Evolutionary conservation across 331 rosid genomes (phyloP).

Genomic region (Telfairia occidentalis): DNA sequence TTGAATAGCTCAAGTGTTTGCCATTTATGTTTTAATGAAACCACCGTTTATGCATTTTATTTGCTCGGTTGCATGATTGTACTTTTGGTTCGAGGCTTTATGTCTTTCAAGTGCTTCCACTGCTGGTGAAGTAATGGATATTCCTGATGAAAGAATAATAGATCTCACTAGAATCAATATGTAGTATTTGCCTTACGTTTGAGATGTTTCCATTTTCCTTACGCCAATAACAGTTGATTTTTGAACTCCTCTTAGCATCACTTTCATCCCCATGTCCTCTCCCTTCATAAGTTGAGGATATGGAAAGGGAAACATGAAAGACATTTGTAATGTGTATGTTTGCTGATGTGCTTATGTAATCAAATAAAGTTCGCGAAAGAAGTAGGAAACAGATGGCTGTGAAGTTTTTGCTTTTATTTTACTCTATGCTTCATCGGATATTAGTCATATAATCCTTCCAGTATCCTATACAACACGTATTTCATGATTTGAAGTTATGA

Average conservation of each 20-base stretch:
- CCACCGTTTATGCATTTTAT: not conserved
- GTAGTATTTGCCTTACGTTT: not conserved
- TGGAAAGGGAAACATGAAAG: not conserved
- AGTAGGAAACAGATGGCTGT: not conserved
- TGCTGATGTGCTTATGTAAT: not conserved
- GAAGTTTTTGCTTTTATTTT: not conserved
- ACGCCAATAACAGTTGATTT: not conserved
- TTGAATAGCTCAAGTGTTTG: not conserved
- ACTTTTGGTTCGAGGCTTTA: not conserved
- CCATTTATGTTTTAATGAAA: not conserved
- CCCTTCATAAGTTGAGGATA: not conserved
- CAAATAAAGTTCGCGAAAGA: not conserved
- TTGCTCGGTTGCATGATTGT: not conserved
- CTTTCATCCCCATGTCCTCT: not conserved
- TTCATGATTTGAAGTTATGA: not conserved
- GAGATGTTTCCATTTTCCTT: not conserved
- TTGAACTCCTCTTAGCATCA: not conserved
- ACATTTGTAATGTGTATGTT: not conserved
- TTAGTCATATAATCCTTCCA: not conserved
- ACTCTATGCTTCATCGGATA: not conserved
- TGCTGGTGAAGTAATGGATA: not conserved
- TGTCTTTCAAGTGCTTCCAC: not conserved
- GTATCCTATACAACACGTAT: not conserved
- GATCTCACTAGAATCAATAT: not conserved
- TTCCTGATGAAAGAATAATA: not conserved